phyloP scores from a whole-genome alignment of 176 grass and related monocot genomes.

The sorghum (Sorghum bicolor) region DNA sequence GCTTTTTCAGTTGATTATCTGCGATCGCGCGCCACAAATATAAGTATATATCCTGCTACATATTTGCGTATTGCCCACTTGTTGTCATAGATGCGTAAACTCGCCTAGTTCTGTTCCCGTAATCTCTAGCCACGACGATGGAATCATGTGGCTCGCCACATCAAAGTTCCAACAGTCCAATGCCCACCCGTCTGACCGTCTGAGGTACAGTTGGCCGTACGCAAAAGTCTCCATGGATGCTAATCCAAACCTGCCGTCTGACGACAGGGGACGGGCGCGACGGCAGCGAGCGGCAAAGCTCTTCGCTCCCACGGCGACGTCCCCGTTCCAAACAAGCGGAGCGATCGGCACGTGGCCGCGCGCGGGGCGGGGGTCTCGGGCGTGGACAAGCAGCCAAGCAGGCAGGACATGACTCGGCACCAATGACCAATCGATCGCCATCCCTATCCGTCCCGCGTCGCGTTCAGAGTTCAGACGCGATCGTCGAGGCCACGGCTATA shows the following conservation, averaged over 20 bases:
- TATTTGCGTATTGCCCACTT: too few relatives aligned
- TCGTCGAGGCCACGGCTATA: neutral
- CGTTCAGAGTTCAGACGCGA: neutral
- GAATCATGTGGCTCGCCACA: neutral
- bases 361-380: neutral
- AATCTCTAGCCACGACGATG: too few relatives aligned
- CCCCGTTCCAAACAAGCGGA: neutral
- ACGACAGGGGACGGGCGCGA: neutral
- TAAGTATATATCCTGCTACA: too few relatives aligned
- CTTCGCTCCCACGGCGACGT: neutral
- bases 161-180: neutral
- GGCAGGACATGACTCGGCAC: neutral
- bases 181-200: too few relatives aligned
- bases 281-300: neutral
- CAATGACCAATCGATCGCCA: neutral
- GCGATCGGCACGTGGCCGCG: conserved; percentile 25
- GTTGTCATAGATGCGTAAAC: too few relatives aligned
- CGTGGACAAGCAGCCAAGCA: neutral
- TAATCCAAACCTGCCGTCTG: neutral
- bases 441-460: neutral
- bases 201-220: neutral
- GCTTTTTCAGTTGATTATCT: too few relatives aligned
- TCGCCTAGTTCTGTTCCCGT: too few relatives aligned
- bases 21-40: too few relatives aligned
- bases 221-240: neutral